Conservation (phyloP, 208 protist genomes). For the Leishmania braziliensis region DNA sequence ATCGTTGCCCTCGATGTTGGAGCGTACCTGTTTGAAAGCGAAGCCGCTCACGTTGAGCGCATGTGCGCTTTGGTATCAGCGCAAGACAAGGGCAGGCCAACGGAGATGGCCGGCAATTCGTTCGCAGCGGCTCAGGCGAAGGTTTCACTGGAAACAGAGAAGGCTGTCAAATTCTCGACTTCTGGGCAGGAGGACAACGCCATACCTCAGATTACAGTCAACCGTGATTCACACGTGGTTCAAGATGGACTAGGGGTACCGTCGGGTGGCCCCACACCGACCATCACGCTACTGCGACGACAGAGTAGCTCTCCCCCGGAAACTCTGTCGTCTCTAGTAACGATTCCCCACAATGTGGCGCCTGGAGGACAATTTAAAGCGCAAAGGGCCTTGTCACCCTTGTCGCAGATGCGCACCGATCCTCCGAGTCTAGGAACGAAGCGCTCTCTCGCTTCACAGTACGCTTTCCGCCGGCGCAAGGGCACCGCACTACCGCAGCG, state of each 20-base stretch:
- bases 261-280: background rate
- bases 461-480: constrained; percentile 36
- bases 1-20: constrained; percentile 66
- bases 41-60: constrained; percentile 20
- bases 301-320: background rate
- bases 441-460: constrained; percentile 46
- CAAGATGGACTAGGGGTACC: background rate
- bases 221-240: background rate
- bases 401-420: background rate
- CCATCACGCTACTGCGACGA: background rate
- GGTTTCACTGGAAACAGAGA: background rate
- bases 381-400: background rate
- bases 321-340: background rate
- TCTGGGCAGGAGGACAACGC: background rate
- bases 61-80: constrained; percentile 22
- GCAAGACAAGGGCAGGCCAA: background rate
- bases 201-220: background rate
- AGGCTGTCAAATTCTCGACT: too few relatives aligned
- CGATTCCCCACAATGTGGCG: constrained; percentile 5
- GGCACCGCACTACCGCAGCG: background rate
- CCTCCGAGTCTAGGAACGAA: constrained; percentile 7
- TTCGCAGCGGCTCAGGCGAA: background rate
- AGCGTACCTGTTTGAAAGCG: constrained; percentile 30
- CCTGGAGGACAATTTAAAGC: background rate
- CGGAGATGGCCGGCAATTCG: background rate